Conservation (phyloP, 371 early-diverging fungal genomes). For the Mucor sp. region DNA sequence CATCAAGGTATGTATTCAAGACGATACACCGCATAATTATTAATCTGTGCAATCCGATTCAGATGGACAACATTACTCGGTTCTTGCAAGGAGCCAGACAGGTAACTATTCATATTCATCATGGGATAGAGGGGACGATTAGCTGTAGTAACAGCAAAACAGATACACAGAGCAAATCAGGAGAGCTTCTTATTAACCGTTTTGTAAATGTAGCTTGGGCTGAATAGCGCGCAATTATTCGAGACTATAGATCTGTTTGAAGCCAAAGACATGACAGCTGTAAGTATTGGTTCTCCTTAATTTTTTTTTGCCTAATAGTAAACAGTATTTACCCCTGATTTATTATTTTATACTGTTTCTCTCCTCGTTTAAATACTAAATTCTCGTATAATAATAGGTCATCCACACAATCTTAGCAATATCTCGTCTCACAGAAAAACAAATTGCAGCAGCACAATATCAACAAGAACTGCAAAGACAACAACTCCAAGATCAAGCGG, state of each 20-base stretch:
- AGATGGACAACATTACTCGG: constrained; percentile 86
- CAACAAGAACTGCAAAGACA: not conserved
- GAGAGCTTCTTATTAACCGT: not conserved
- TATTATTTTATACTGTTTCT: not conserved
- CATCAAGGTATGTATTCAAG: constrained; percentile 31
- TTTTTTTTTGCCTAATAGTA: not conserved
- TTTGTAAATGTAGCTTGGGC: constrained; percentile 52
- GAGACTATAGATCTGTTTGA: constrained; percentile 92
- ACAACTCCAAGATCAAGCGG: not conserved
- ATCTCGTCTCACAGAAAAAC: constrained; percentile 30
- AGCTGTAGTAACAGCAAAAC: not conserved
- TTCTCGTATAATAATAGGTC: constrained; percentile 22
- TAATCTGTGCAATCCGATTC: not conserved
- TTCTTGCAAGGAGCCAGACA: constrained; percentile 66
- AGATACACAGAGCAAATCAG: not conserved
- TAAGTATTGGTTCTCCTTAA: constrained; percentile 23
- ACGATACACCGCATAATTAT: not conserved
- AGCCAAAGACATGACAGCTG: constrained; percentile 81
- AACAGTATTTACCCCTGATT: not conserved
- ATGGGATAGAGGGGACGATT: not conserved
- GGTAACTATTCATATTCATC: constrained; percentile 25
- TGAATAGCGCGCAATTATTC: constrained; percentile 79
- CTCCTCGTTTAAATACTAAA: not conserved
- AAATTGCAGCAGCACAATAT: constrained; percentile 10
- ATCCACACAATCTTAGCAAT: constrained; percentile 39